These are phyloP conservation scores for Castanea sativa DNA, from an alignment of 306 rosid species.

Conservation along the genomic window DNA sequence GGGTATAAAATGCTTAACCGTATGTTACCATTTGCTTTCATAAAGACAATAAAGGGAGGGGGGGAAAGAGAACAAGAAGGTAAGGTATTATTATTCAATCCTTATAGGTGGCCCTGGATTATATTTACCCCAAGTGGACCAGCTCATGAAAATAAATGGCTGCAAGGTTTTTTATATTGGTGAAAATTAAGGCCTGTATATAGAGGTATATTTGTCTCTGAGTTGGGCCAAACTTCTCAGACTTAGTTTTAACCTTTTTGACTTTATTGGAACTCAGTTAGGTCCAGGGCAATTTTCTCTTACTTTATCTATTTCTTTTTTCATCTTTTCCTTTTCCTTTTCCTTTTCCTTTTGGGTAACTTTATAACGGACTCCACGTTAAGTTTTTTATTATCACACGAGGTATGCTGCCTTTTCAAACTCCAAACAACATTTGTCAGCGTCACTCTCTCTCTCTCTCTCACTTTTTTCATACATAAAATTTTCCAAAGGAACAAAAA, in stretches of 20 bases:
- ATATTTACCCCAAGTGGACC: neutral
- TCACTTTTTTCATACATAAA: neutral
- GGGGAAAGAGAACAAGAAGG: no score
- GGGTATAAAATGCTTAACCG: no score
- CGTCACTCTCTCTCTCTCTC: slow-evolving; percentile 12
- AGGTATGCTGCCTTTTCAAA: slow-evolving; percentile 28
- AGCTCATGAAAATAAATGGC: neutral
- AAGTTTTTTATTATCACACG: neutral
- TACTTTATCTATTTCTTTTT: neutral
- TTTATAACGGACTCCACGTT: neutral
- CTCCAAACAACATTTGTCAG: slow-evolving; percentile 22
- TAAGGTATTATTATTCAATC: no score
- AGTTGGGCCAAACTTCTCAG: slow-evolving; percentile 4
- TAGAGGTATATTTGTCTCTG: slow-evolving; percentile 22
- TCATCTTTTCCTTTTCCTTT: neutral
- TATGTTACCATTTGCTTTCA: no score
- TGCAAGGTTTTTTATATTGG: neutral
- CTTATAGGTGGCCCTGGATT: no score
- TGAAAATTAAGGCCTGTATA: neutral
- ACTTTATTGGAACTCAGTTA: slow-evolving; percentile 8
- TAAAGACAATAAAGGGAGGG: no score
- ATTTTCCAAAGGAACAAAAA: slow-evolving; percentile 27
- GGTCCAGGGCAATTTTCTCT: neutral
- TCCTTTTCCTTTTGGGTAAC: neutral
- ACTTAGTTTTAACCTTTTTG: neutral